Evolutionary conservation across 1,139 yeast genomes (phyloP).

Genomic region (Debaryomyces fabryi): DNA sequence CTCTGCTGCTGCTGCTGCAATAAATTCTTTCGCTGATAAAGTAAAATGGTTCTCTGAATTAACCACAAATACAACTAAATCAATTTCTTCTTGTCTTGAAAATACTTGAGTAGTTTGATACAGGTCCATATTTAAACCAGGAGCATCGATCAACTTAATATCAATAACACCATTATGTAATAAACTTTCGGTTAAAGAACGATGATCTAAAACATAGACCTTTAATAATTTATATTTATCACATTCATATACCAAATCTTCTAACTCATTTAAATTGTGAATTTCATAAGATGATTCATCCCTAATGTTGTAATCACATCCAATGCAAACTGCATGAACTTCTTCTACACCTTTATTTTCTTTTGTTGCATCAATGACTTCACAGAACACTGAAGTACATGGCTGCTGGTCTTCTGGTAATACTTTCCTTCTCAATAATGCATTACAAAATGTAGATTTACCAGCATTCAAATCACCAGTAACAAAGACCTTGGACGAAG

Average conservation of each 20-base stretch:
- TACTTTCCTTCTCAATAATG: conserved; percentile 73
- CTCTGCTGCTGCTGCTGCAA: conserved; percentile 87
- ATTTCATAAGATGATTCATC: conserved; percentile 69
- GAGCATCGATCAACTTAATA: conserved; percentile 92
- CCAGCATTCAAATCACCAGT: conserved; percentile 98
- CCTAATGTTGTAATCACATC: conserved; percentile 55
- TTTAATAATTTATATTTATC: conserved; percentile 74
- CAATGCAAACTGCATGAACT: conserved; percentile 88
- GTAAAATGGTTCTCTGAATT: conserved; percentile 97
- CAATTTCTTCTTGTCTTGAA: conserved; percentile 96
- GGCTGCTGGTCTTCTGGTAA: conserved; percentile 98
- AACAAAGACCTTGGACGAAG: conserved; percentile 89
- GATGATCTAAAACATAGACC: conserved; percentile 77
- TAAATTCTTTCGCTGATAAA: conserved; percentile 89
- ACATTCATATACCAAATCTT: conserved; percentile 71
- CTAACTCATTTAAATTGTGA: conserved; percentile 57
- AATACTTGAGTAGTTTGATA: conserved; percentile 94
- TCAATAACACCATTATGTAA: conserved; percentile 91
- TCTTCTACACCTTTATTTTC: conserved; percentile 80
- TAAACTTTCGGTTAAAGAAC: conserved; percentile 71
- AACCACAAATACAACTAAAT: conserved; percentile 92
- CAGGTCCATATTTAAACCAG: conserved; percentile 92
- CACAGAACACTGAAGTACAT: conserved; percentile 95
- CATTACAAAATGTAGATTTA: conserved; percentile 93
- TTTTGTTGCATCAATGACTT: conserved; percentile 76